Base-by-base conservation (phyloP, 2,329 filamentous ascomycete genomes). In the Hymenoscyphus salicellus region DNA sequence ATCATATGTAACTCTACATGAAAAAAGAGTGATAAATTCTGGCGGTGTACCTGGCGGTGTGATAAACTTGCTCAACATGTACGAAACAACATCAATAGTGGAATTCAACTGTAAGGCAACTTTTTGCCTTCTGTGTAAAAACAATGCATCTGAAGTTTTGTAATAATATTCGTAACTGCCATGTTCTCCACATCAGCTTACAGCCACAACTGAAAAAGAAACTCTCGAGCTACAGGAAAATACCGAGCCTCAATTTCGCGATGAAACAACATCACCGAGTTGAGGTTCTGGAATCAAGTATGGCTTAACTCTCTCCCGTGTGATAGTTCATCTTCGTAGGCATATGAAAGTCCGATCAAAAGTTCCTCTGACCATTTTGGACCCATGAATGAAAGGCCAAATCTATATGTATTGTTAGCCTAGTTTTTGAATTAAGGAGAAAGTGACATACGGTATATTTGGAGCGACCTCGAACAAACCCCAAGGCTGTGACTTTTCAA, bases 291-390 rank as follows among this genome's bases (percentile, higher is more conserved):
- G 61, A 1, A 59, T 10, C 36, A 70, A 58, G 67, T 82, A 82
- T 33, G 82, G 81, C 74, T 79, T 76, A 1, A 84, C 76, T 65
- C 78, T 79, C 49, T 75, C 70, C 58, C 85, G 77, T 11, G 80
- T 78, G 70, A 77, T 75, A 2, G 82, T 73, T 17, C 64, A 55
- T 43, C 73, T 71, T 92, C 89, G 75, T 86, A 90, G 3, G 86
- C 87, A 78, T 88, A 90, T 6, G 87, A 89, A 72, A 87, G 82
- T 0, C 84, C 84, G 64, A 91, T 84, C 68, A 92, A 71, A 33
- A 76, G 79, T 70, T 83, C 83, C 74, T 91, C 89, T 41, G 80
- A 83, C 78, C 84, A 91, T 58, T 80, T 81, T 2, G 76, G 75
- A 0, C 87, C 89, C 56, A 89, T 77, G 70, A 91, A 90, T 7